These are phyloP conservation scores for Dictyostelium citrinum DNA, from an alignment of 78 protist species.

Conservation along the genomic window DNA sequence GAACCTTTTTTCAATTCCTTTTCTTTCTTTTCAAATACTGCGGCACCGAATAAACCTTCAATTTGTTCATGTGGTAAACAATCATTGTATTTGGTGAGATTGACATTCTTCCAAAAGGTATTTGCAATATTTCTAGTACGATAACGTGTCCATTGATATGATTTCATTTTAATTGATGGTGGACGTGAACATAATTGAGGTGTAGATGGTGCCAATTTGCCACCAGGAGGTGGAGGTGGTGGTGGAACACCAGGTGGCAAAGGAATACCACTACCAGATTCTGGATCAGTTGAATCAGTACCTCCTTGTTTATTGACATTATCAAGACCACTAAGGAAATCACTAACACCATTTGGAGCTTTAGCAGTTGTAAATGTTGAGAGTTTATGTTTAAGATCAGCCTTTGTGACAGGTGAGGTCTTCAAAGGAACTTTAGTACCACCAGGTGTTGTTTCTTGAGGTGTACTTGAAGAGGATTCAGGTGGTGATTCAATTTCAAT, in stretches of 20 bases:
- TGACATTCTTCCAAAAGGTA: constrained; percentile 65
- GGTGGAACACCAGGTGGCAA: constrained; percentile 50
- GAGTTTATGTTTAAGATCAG: background rate
- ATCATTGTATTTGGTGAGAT: constrained; percentile 16
- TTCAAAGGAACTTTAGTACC: background rate
- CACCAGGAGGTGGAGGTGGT: constrained; percentile 72
- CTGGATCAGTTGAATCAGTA: background rate
- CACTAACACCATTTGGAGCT: constrained; percentile 17
- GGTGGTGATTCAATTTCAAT: background rate
- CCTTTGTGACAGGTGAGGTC: background rate
- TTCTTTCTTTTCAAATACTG: constrained; percentile 68
- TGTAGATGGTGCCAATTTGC: constrained; percentile 56
- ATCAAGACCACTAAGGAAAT: constrained; percentile 31
- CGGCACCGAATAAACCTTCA: constrained; percentile 69
- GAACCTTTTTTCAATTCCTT: constrained; percentile 48
- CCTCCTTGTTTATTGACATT: background rate
- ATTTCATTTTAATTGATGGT: constrained; percentile 29
- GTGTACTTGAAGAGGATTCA: background rate
- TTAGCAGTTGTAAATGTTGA: constrained; percentile 7
- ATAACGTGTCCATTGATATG: constrained; percentile 51
- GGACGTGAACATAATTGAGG: constrained; percentile 51
- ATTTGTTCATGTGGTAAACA: constrained; percentile 48
- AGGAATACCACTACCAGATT: background rate
- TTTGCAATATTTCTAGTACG: constrained; percentile 56
- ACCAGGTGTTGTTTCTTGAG: background rate